Conservation (phyloP, 805 yeast species). For the Barnettozyma vustinii region DNA sequence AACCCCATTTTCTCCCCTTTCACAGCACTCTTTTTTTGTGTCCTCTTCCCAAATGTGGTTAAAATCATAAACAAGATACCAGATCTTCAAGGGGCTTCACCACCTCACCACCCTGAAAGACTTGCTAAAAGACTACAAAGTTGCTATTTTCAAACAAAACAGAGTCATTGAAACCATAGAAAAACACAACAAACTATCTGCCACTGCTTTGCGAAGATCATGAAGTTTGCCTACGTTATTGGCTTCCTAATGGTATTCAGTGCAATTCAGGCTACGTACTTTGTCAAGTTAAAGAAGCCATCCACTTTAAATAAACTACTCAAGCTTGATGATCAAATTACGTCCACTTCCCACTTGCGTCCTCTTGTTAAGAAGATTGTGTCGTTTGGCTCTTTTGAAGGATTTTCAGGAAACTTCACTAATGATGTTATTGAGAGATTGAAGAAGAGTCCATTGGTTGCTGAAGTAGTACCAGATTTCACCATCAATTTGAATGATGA, state of each 20-base stretch:
- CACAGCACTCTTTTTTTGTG: background rate
- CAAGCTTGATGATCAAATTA: conserved; percentile 18
- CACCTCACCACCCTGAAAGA: background rate
- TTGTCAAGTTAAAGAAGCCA: conserved; percentile 23
- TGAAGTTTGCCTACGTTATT: background rate
- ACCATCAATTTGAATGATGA: conserved; percentile 50
- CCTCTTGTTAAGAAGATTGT: conserved; percentile 44
- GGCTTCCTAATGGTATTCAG: background rate
- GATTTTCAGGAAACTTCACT: conserved; percentile 60
- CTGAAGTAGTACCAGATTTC: conserved; percentile 65
- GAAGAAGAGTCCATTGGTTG: conserved; percentile 54
- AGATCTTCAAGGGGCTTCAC: background rate
- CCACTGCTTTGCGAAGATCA: background rate
- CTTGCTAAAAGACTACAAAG: background rate
- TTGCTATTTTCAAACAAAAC: background rate
- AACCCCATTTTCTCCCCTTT: background rate
- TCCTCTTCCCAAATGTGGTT: background rate
- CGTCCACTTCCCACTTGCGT: conserved; percentile 37
- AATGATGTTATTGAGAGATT: conserved; percentile 42
- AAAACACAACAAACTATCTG: background rate
- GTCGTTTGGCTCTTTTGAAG: conserved; percentile 67
- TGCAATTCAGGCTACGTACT: conserved; percentile 14
- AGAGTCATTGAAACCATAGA: background rate
- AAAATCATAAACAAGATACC: background rate
- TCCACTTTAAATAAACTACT: conserved; percentile 19